Conservation (phyloP, 257 asterid species). For the Solanum ossicruentum region DNA sequence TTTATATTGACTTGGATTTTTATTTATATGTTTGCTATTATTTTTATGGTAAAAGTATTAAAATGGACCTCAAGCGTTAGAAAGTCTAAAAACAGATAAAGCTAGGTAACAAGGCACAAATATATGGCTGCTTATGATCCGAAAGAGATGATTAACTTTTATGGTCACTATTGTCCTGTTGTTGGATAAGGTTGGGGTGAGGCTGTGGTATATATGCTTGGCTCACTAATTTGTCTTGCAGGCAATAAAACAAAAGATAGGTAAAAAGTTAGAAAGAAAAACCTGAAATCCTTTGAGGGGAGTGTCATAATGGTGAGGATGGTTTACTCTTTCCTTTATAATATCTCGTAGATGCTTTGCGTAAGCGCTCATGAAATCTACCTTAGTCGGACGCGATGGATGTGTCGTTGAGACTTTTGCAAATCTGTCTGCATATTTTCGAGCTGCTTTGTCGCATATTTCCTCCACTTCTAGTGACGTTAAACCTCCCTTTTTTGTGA, state of each 20-base stretch:
- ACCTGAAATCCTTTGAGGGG: slow-evolving; percentile 90
- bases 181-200: slow-evolving; percentile 3
- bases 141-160: not conserved
- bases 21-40: too few species aligned
- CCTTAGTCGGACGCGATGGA: slow-evolving; percentile 23
- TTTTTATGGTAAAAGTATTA: too few species aligned
- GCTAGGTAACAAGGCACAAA: not conserved
- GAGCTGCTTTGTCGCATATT: slow-evolving; percentile 68
- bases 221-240: not conserved
- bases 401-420: slow-evolving; percentile 51
- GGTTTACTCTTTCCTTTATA: slow-evolving; percentile 64
- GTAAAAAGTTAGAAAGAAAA: not conserved
- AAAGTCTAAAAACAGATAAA: not conserved
- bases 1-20: too few species aligned
- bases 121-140: not conserved
- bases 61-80: not conserved
- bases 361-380: slow-evolving; percentile 71
- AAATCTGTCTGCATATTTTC: slow-evolving; percentile 55
- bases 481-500: slow-evolving; percentile 74
- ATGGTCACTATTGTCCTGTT: not conserved
- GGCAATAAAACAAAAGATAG: not conserved
- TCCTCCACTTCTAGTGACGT: slow-evolving; percentile 72
- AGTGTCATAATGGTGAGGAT: slow-evolving; percentile 52
- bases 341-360: slow-evolving; percentile 57
- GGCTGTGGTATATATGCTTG: not conserved